Percentiles rank a stretch among this genome's conserved stretches.
phyloP scores from a whole-genome alignment of 2,329 filamentous ascomycete species.

The Diaporthe citri region DNA sequence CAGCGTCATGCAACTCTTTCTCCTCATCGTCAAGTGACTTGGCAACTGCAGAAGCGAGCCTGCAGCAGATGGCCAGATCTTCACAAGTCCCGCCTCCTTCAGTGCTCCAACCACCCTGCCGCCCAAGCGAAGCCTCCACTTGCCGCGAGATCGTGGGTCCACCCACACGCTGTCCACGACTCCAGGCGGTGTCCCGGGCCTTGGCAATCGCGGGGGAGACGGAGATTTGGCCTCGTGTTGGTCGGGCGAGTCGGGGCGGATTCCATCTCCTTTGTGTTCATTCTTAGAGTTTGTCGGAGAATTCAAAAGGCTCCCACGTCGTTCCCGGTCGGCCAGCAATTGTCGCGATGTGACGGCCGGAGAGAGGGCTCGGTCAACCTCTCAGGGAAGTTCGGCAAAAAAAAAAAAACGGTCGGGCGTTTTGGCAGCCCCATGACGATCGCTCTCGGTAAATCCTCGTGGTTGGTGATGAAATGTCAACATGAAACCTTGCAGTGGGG shows the following conservation, averaged over 20 bases:
- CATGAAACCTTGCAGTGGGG: constrained; percentile 26
- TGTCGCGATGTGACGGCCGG: background rate
- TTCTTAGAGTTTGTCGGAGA: constrained; percentile 27
- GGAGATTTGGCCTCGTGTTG: constrained; percentile 41
- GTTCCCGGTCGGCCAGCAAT: background rate
- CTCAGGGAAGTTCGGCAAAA: background rate
- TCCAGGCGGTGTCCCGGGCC: constrained; percentile 27
- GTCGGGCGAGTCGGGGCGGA: constrained; percentile 25
- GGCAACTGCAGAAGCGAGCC: constrained; percentile 5
- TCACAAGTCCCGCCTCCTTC: constrained; percentile 19
- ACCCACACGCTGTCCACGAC: constrained; percentile 1
- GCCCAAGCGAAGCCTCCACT: constrained; percentile 20
- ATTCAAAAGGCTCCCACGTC: constrained; percentile 5
- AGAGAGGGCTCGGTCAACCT: background rate
- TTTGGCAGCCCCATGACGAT: constrained; percentile 18
- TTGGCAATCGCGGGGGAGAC: constrained; percentile 37
- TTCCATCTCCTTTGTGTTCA: background rate
- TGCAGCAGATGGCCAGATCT: constrained; percentile 22
- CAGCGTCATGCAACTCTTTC: background rate
- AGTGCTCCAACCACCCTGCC: constrained; percentile 2
- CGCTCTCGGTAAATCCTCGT: constrained; percentile 17
- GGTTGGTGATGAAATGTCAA: constrained; percentile 30
- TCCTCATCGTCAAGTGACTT: constrained; percentile 19
- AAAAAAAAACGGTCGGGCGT: background rate
- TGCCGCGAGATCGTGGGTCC: constrained; percentile 33